These are phyloP conservation scores for Kwoniella sp. DNA, from an alignment of 768 basidiomycete species.

Conservation along the genomic window DNA sequence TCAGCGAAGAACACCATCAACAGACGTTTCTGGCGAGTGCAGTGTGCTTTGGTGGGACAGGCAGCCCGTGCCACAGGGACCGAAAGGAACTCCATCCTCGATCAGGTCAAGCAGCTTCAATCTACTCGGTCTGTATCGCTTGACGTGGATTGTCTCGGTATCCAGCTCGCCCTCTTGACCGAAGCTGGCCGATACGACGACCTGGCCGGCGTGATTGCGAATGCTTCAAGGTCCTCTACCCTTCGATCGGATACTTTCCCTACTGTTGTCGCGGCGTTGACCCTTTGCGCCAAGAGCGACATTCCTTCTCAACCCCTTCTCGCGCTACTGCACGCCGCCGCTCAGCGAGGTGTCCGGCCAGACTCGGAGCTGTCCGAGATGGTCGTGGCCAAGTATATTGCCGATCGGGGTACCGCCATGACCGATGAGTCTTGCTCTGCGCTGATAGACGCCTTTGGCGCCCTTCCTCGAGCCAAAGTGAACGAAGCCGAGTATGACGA, in stretches of 20 bases:
- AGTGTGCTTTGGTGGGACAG: slow-evolving; percentile 3
- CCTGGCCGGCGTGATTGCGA: neutral
- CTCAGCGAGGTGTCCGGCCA: slow-evolving; percentile 2
- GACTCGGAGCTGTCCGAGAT: neutral
- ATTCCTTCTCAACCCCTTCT: slow-evolving; percentile 4
- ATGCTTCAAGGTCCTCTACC: neutral
- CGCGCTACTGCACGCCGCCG: neutral
- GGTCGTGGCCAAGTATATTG: slow-evolving; percentile 9
- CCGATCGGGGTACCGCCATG: neutral
- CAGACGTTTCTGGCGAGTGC: slow-evolving; percentile 6
- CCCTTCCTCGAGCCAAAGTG: neutral
- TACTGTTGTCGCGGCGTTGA: neutral
- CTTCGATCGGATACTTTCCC: neutral
- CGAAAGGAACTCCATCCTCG: neutral
- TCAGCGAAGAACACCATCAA: slow-evolving; percentile 1
- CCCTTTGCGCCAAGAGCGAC: neutral
- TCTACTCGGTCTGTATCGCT: neutral
- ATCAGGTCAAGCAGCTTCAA: neutral
- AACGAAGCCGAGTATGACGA: slow-evolving; percentile 26
- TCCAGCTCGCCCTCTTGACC: slow-evolving; percentile 5
- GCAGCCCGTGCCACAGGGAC: neutral
- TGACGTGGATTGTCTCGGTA: neutral
- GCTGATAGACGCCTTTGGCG: slow-evolving; percentile 10
- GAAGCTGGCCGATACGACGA: slow-evolving; percentile 4
- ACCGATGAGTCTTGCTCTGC: slow-evolving; percentile 5